These are phyloP conservation scores for Centaurea solstitialis DNA, from an alignment of 129 eudicot genomes.

Conservation along the genomic window DNA sequence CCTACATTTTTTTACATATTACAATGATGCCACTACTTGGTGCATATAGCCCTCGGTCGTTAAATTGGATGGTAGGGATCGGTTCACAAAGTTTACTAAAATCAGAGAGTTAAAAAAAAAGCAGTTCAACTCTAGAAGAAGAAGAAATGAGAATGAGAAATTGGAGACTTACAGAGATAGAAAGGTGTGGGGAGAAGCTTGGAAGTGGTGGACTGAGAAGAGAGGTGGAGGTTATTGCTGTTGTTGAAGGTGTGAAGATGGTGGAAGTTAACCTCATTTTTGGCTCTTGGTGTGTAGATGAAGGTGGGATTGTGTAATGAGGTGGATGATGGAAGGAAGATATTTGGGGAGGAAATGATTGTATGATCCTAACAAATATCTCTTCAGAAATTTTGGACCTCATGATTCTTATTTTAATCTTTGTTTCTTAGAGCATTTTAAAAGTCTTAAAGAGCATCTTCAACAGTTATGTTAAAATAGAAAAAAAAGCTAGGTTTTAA, in stretches of 20 bases:
- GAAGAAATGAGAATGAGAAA: constrained; percentile 5
- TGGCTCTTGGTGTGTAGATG: constrained; percentile 11
- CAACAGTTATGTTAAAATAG: too few relatives aligned
- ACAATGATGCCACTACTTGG: too few relatives aligned
- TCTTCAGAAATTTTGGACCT: constrained; percentile 27
- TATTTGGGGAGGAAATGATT: constrained; percentile 6
- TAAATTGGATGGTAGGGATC: too few relatives aligned
- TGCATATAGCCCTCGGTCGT: too few relatives aligned
- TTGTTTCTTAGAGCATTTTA: too few relatives aligned
- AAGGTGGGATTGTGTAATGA: background rate
- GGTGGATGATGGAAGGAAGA: constrained; percentile 13
- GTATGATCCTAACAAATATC: constrained; percentile 20
- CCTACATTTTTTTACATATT: too few relatives aligned
- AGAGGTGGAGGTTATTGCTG: constrained; percentile 24
- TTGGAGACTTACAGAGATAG: constrained; percentile 29
- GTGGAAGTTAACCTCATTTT: constrained; percentile 30
- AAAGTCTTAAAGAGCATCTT: too few relatives aligned
- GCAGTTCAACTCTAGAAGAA: too few relatives aligned
- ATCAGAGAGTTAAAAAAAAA: too few relatives aligned
- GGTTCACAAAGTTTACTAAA: too few relatives aligned
- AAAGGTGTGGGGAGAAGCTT: constrained; percentile 19
- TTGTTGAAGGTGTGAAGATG: constrained; percentile 28
- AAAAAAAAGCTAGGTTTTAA: too few relatives aligned
- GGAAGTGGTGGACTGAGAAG: constrained; percentile 13
- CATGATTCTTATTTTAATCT: constrained; percentile 19